Conservation (phyloP, 2,329 filamentous ascomycete genomes). For the Plenodomus biglobosus region DNA sequence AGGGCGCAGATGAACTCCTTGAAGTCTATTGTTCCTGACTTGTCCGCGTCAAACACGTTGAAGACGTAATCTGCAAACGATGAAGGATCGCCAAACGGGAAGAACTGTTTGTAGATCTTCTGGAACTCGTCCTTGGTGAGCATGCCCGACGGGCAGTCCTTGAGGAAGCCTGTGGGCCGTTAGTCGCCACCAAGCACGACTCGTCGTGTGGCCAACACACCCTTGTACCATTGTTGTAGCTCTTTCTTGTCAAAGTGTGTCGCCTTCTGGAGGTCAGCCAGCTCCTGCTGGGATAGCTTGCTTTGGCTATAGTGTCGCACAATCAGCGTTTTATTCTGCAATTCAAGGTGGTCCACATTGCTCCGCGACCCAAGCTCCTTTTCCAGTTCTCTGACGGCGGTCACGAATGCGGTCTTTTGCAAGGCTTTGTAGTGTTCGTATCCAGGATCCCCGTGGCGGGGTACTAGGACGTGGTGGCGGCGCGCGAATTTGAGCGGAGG, state of each 20-base stretch:
- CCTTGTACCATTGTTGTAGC: slow-evolving; percentile 99
- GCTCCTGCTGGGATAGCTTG: slow-evolving; percentile 95
- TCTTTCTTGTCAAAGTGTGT: slow-evolving; percentile 99
- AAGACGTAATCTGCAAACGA: slow-evolving; percentile 99
- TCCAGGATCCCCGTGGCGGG: slow-evolving; percentile 26
- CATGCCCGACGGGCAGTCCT: slow-evolving; percentile 96
- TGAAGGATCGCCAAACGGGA: slow-evolving; percentile 95
- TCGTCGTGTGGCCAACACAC: slow-evolving; percentile 54
- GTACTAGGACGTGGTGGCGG: slow-evolving; percentile 23
- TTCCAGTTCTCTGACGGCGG: slow-evolving; percentile 26
- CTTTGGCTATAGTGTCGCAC: slow-evolving; percentile 71
- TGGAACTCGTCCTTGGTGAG: slow-evolving; percentile 98
- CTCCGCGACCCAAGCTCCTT: slow-evolving; percentile 26
- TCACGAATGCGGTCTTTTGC: slow-evolving; percentile 28
- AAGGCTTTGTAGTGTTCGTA: slow-evolving; percentile 29
- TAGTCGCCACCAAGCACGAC: slow-evolving; percentile 12
- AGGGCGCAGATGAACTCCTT: slow-evolving; percentile 99
- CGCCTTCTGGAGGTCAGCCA: slow-evolving; percentile 90
- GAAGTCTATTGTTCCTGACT: slow-evolving; percentile 97
- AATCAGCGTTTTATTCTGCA: slow-evolving; percentile 39
- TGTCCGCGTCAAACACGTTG: slow-evolving; percentile 97
- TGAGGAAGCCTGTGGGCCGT: slow-evolving; percentile 75
- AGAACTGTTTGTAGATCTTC: slow-evolving; percentile 99
- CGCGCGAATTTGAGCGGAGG: slow-evolving; percentile 38
- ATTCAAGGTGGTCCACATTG: slow-evolving; percentile 22